These are phyloP conservation scores for Bipolaris sorokiniana DNA, from an alignment of 2,329 filamentous ascomycete species.

Conservation along the genomic window DNA sequence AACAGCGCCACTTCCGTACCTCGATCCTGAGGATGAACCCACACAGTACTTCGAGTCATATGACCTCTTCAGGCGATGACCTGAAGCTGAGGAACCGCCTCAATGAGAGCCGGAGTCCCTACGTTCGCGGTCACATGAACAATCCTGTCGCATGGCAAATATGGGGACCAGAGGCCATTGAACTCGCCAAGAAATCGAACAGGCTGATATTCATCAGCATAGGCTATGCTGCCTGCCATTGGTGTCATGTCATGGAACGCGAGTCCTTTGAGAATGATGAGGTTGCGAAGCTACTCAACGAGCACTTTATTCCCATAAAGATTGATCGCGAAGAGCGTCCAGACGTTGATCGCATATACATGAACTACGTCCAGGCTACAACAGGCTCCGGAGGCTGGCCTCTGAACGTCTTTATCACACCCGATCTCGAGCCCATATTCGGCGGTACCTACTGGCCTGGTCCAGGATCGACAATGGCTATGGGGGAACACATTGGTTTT, in stretches of 20 bases:
- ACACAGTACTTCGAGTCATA: conserved; percentile 24
- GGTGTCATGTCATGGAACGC: conserved; percentile 86
- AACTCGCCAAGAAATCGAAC: conserved; percentile 79
- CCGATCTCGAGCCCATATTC: conserved; percentile 90
- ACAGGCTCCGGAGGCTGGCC: conserved; percentile 93
- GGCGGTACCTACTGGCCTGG: conserved; percentile 96
- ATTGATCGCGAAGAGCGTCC: conserved; percentile 93
- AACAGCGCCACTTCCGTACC: conserved; percentile 34
- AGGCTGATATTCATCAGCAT: conserved; percentile 92
- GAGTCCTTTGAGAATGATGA: conserved; percentile 88
- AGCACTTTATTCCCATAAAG: conserved; percentile 87
- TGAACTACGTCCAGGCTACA: conserved; percentile 97
- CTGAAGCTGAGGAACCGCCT: conserved; percentile 62
- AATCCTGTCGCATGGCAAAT: conserved; percentile 93
- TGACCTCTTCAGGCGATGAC: conserved; percentile 25
- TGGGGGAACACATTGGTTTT: conserved; percentile 72
- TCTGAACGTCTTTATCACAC: conserved; percentile 94
- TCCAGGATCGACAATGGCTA: conserved; percentile 64
- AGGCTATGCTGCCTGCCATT: conserved; percentile 94
- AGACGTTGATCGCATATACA: conserved; percentile 93
- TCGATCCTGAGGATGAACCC: conserved; percentile 41
- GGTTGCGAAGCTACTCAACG: conserved; percentile 82
- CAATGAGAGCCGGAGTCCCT: conserved; percentile 68
- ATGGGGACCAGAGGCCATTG: conserved; percentile 77
- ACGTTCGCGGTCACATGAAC: conserved; percentile 74